Evolutionary conservation across 148 eudicot species (phyloP), one percentile per base, ranked within the genome.

Genomic region (Mesembryanthemum crystallinum): DNA sequence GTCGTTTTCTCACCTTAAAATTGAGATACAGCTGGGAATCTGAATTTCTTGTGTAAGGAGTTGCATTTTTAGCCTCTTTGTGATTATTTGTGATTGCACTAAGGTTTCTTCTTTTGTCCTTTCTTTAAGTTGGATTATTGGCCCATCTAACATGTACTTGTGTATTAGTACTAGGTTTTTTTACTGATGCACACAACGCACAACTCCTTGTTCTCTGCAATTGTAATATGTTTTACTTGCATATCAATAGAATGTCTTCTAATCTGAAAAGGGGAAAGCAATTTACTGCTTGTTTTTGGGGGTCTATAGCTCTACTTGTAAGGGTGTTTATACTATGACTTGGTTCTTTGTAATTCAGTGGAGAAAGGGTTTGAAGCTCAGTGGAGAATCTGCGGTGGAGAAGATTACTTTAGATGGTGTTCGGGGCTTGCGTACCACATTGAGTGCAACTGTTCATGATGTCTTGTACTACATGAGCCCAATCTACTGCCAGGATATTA

Each of bases 401-500:
- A 87, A 83, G 60, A 83, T 83, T 51, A 92, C 97, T 70, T 85
- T 95, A 74, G 92, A 88, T 85, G 99, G 97, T 59, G 92, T 95
- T 33, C 88, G 97, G 54, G 96, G 96, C 45, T 76, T 95, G 81
- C 92, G 99, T 55, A 89, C 91, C 25, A 88, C 83, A 67, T 79
- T 95, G 68, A 92, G 99, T 84, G 99, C 97, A 59, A 95, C 99
- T 27, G 97, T 86, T 84, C 99, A 95, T 83, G 99, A 95, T 84
- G 91, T 95, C 42, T 83, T 95, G 77, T 95, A 95, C 78, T 95
- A 95, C 89, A 95, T 95, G 99, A 95, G 99, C 85, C 99, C 99
- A 51, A 92, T 95, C 78, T 91, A 95, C 81, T 95, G 99, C 89
- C 99, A 95, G 88, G 92, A 86, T 80, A 95, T 95, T 68, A 87